Base-by-base conservation (phyloP, 768 basidiomycete species). In the Psilocybe cyanescens region DNA sequence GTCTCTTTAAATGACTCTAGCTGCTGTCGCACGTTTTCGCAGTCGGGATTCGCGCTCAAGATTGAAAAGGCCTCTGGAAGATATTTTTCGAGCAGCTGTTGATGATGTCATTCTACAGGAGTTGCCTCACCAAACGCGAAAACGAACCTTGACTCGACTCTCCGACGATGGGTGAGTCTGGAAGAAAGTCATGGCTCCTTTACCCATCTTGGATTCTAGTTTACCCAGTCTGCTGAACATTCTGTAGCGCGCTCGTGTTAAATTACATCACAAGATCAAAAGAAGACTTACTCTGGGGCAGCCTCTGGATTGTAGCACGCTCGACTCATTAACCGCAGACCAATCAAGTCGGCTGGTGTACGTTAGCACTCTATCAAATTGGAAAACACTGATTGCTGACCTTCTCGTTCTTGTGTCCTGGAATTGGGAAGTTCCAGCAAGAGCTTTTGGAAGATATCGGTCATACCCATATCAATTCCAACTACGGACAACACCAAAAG, bases 271-370 rank as follows among this genome's bases (percentile, higher is more conserved):
- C 19, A 50, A 30, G 54, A 2, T 35, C 28, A 19, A 30, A 52
- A 16, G 33, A 49, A 29, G 72, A 1, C 84, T 66, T 67, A 95
- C 94, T 82, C 80, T 11, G 91, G 86, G 3, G 92, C 84, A 19
- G 88, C 91, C 16, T 73, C 76, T 0, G 96, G 95, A 69, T 98
- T 84, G 71, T 86, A 98, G 75, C 96, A 99, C 0, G 95, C 96
- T 65, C 81, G 83, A 53, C 93, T 82, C 77, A 90, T 90, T 29
- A 98, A 79, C 5, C 82, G 81, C 49, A 98, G 73, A 7, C 97
- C 96, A 54, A 99, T 90, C 30, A 85, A 81, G 71, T 98, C 96
- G 39, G 96, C 96, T 94, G 28, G 19, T 45, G 35, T 17, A 61
- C 44, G 47, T 24, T 35, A 53, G 12, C 8, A 29, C 31, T 3